Evolutionary conservation across 2,329 filamentous ascomycete genomes (phyloP).

Genomic region (Monosporascus ibericus): DNA sequence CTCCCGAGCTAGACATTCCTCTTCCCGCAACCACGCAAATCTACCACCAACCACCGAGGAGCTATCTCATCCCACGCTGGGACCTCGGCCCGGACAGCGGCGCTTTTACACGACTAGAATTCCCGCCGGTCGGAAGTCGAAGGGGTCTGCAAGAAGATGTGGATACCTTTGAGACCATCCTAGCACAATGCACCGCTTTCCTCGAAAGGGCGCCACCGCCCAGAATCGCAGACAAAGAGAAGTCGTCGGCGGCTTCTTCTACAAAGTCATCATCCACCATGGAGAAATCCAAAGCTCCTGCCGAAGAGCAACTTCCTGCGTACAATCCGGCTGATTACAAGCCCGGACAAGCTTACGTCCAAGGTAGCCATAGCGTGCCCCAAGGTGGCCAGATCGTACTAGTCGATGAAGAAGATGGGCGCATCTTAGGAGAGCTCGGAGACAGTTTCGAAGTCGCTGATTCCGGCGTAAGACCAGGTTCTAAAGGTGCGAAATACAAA

Average conservation of each 20-base stretch:
- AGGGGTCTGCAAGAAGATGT: conserved; percentile 81
- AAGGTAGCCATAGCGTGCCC: conserved; percentile 51
- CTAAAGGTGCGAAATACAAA: conserved; percentile 64
- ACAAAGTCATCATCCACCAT: conserved; percentile 20
- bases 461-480: conserved; percentile 73
- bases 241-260: conserved; percentile 14
- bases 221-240: conserved; percentile 27
- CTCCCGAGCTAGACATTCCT: conserved; percentile 88
- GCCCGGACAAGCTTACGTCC: conserved; percentile 71
- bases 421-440: conserved; percentile 85
- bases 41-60: conserved; percentile 88
- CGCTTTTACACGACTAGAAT: conserved; percentile 89
- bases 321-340: conserved; percentile 82
- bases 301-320: conserved; percentile 42
- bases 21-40: conserved; percentile 94
- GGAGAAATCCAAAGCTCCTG: conserved; percentile 35
- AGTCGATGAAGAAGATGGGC: conserved; percentile 92
- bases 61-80: conserved; percentile 93
- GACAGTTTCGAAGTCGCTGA: conserved; percentile 78
- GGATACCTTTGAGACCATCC: conserved; percentile 94
- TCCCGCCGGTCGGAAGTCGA: conserved; percentile 67
- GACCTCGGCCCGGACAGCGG: conserved; percentile 83
- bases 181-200: conserved; percentile 96
- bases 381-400: conserved; percentile 78
- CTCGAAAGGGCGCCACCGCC: conserved; percentile 73